phyloP scores from a whole-genome alignment of 208 protist species.

The Trypanosoma scelopori region DNA sequence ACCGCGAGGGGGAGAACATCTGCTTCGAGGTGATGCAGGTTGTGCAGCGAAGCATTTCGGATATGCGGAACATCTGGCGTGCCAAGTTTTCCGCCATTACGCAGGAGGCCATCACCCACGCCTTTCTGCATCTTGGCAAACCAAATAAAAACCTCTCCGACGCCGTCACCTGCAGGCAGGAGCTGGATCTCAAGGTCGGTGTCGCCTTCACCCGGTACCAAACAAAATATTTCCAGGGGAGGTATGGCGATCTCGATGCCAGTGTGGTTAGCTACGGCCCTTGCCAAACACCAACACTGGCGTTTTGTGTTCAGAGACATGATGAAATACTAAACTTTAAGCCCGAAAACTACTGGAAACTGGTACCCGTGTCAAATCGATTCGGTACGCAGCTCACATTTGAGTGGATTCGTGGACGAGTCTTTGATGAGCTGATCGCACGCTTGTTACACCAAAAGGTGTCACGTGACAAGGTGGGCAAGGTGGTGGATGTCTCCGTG shows the following conservation, averaged over 20 bases:
- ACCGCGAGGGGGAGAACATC: conserved; percentile 98
- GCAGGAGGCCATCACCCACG: conserved; percentile 73
- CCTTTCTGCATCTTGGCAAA: conserved; percentile 78
- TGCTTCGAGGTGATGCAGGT: conserved; percentile 96
- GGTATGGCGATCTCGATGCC: conserved; percentile 89
- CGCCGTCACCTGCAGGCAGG: conserved; percentile 94
- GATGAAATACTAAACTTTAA: conserved; percentile 93
- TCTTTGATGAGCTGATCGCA: conserved; percentile 91
- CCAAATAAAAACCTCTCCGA: conserved; percentile 92
- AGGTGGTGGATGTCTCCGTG: conserved; percentile 57
- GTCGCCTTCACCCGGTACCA: conserved; percentile 95
- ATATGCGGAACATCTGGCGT: conserved; percentile 75
- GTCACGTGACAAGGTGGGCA: conserved; percentile 48
- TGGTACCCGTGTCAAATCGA: conserved; percentile 73
- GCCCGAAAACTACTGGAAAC: conserved; percentile 88
- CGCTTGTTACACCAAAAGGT: conserved; percentile 71
- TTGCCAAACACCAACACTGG: conserved; percentile 96
- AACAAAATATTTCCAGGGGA: conserved; percentile 88
- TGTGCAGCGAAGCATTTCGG: conserved; percentile 54
- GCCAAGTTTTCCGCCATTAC: conserved; percentile 94
- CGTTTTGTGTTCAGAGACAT: conserved; percentile 92
- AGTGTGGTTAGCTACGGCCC: conserved; percentile 95
- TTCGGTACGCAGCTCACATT: conserved; percentile 67
- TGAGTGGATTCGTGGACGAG: conserved; percentile 85
- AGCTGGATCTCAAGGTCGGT: conserved; percentile 96